phyloP scores from a whole-genome alignment of 2,329 filamentous ascomycete species.

The Monilinia fructicola region DNA sequence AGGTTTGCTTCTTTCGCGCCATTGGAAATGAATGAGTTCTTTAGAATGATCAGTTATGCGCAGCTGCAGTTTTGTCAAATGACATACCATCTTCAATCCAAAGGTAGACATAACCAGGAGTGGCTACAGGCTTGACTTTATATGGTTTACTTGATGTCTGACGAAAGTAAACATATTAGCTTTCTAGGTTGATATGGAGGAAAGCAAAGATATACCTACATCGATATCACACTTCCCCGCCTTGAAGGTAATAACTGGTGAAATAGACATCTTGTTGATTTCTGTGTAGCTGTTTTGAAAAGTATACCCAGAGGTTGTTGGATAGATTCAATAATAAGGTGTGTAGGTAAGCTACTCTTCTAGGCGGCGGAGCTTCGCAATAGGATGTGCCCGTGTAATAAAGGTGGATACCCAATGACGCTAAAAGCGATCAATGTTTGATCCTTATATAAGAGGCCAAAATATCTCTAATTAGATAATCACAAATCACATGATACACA shows the following conservation, averaged over 20 bases:
- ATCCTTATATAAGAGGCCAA: background rate
- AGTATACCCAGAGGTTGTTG: background rate
- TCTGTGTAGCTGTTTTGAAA: slow-evolving; percentile 17
- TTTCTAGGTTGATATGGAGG: background rate
- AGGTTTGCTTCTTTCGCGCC: slow-evolving; percentile 75
- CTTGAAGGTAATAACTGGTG: slow-evolving; percentile 93
- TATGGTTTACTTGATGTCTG: slow-evolving; percentile 58
- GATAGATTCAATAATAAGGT: slow-evolving; percentile 17
- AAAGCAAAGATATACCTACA: slow-evolving; percentile 53
- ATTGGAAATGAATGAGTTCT: slow-evolving; percentile 96
- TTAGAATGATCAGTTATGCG: slow-evolving; percentile 26
- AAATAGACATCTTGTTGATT: slow-evolving; percentile 67
- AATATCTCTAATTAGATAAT: slow-evolving; percentile 6
- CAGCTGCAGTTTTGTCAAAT: background rate
- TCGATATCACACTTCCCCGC: slow-evolving; percentile 85
- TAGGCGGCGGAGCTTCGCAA: slow-evolving; percentile 25
- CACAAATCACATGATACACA: slow-evolving; percentile 23
- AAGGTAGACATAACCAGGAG: slow-evolving; percentile 86
- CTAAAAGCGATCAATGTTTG: background rate
- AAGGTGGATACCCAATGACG: slow-evolving; percentile 21
- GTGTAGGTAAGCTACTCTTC: slow-evolving; percentile 9
- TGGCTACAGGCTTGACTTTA: slow-evolving; percentile 71
- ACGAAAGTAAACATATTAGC: slow-evolving; percentile 31
- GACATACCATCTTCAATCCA: slow-evolving; percentile 81
- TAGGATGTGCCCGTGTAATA: slow-evolving; percentile 1